A percentile compares a stretch with the other conserved stretches of the same genome.
Evolutionary conservation across 2,329 filamentous ascomycete genomes (phyloP).

Genomic region (Golovinomyces cichoracearum): DNA sequence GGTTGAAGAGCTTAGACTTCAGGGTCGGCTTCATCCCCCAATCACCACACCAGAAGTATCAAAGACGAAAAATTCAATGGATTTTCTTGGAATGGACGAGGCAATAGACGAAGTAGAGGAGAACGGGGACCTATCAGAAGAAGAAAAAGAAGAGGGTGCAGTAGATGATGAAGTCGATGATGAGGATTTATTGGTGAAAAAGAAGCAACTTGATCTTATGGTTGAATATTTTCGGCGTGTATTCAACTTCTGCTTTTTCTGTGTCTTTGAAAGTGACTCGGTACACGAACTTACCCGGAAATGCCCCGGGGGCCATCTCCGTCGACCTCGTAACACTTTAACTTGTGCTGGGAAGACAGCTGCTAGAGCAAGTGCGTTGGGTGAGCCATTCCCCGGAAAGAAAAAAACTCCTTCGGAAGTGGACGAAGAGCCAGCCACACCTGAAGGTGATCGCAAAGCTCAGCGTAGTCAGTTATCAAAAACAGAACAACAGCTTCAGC

Average conservation of each 20-base stretch:
- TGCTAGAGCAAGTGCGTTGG: conserved; percentile 57
- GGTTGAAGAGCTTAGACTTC: conserved; percentile 53
- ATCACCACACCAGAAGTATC: conserved; percentile 33
- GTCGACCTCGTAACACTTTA: conserved; percentile 64
- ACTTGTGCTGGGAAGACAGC: conserved; percentile 62
- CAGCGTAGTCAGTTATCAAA: conserved; percentile 35
- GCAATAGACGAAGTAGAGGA: conserved; percentile 36
- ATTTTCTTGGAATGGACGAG: conserved; percentile 30
- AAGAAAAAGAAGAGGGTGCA: conserved; percentile 35
- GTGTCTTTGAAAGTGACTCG: conserved; percentile 93
- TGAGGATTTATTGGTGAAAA: conserved; percentile 68
- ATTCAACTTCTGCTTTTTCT: conserved; percentile 99
- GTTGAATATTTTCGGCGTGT: conserved; percentile 92
- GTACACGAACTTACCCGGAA: conserved; percentile 88
- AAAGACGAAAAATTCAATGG: conserved; percentile 34
- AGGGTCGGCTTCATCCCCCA: conserved; percentile 49
- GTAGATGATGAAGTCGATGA: conserved; percentile 63
- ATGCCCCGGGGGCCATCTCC: conserved; percentile 89
- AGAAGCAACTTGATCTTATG: conserved; percentile 86
- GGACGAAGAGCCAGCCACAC: conserved; percentile 25
- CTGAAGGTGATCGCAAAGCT: conserved; percentile 47
- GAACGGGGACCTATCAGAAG: conserved; percentile 55
- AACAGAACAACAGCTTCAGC: conserved; percentile 70
- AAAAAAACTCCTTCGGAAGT: conserved; percentile 36
- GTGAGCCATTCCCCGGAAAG: conserved; percentile 61